Conservation (phyloP, 208 protist genomes). For the Wallacemonas sp. region DNA sequence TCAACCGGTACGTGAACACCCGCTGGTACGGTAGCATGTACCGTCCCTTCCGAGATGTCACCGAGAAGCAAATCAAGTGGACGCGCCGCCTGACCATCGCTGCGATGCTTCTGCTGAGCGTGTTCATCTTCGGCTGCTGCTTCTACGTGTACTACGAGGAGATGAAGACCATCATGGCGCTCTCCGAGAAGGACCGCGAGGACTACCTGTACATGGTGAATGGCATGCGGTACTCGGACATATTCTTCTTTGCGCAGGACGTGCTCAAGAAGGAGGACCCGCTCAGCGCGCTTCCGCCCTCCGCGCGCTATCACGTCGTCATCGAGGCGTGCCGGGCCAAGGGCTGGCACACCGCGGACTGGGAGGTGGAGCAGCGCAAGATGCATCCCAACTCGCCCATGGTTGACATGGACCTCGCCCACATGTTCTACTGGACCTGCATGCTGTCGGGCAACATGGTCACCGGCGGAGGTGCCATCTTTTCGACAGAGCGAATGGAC, state of each 20-base stretch:
- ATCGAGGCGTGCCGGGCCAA: conserved; percentile 54
- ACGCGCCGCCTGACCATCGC: conserved; percentile 25
- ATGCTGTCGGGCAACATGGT: conserved; percentile 50
- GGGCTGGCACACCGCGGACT: conserved; percentile 66
- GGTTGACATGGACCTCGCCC: conserved; percentile 54
- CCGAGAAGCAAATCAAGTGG: conserved; percentile 58
- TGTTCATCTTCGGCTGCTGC: neutral
- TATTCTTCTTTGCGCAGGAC: conserved; percentile 46
- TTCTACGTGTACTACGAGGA: conserved; percentile 59
- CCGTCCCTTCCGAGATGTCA: conserved; percentile 44
- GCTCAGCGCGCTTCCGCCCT: conserved; percentile 56
- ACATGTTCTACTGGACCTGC: conserved; percentile 63
- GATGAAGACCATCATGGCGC: conserved; percentile 41
- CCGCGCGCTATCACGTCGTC: conserved; percentile 55
- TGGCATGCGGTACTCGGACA: conserved; percentile 74
- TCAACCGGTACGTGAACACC: conserved; percentile 49
- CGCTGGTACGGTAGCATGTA: conserved; percentile 61
- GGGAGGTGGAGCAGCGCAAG: conserved; percentile 56
- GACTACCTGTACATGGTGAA: conserved; percentile 75
- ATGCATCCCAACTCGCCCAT: conserved; percentile 39
- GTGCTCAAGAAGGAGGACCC: conserved; percentile 67
- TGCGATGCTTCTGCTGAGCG: conserved; percentile 16
- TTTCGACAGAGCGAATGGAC: conserved; percentile 41
- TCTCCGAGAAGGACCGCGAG: conserved; percentile 54
- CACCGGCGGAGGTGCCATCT: conserved; percentile 45